Evolutionary conservation across 176 grass and related monocot species (phyloP).

Genomic region (Lolium multiflorum): DNA sequence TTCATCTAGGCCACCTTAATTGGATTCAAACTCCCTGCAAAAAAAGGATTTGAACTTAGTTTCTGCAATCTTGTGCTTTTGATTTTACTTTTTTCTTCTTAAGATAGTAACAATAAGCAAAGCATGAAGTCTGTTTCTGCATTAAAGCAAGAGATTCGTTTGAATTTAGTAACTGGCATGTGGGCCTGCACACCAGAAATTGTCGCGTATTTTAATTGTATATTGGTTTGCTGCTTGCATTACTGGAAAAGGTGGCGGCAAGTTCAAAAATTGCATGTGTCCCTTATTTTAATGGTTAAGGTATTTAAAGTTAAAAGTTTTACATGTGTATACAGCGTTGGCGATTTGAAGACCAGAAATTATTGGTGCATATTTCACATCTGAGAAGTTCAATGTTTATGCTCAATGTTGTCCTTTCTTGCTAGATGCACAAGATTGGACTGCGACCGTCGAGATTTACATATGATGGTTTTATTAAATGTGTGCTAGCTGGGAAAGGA

Average conservation of each 20-base stretch:
- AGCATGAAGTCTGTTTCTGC: constrained; percentile 20
- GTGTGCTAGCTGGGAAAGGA: constrained; percentile 62
- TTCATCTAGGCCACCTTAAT: background rate
- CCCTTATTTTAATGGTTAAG: constrained; percentile 19
- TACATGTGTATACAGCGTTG: background rate
- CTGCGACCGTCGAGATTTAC: constrained; percentile 68
- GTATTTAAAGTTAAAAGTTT: constrained; percentile 19
- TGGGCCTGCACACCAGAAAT: background rate
- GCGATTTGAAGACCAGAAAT: background rate
- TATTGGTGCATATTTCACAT: background rate
- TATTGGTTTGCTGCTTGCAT: background rate
- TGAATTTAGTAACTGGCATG: background rate
- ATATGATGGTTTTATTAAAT: constrained; percentile 84
- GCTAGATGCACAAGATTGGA: constrained; percentile 78
- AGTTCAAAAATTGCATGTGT: background rate
- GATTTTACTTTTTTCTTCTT: constrained; percentile 22
- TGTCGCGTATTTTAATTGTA: background rate
- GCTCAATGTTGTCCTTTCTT: constrained; percentile 47
- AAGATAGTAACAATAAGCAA: constrained; percentile 28
- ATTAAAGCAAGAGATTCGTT: constrained; percentile 15
- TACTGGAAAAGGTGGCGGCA: background rate
- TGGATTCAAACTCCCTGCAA: background rate
- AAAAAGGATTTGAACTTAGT: background rate
- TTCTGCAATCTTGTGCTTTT: constrained; percentile 6
- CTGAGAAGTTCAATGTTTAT: constrained; percentile 21